Base-by-base conservation (phyloP, 2,329 filamentous ascomycete species). In the Talaromyces sp. region DNA sequence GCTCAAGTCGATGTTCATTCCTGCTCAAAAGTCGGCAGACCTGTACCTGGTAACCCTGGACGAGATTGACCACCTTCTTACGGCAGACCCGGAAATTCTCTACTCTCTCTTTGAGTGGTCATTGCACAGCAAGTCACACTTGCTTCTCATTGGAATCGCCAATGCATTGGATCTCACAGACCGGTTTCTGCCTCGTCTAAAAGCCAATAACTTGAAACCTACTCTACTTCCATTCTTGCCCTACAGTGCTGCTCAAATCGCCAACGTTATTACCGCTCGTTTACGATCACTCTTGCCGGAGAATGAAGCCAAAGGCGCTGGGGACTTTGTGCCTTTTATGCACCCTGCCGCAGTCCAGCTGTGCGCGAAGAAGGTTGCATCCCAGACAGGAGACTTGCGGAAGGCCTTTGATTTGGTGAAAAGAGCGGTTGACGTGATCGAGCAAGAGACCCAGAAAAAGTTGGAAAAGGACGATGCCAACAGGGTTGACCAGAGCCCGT, bases 71-170 rank as follows among this genome's bases (percentile, higher is more conserved):
- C 91, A 96, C 71, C 87, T 99, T 56, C 82, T 99, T 47, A 93
- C 91, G 1, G 82, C 96, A 65, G 93, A 97, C 67, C 80, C 95
- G 62, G 92, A 96, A 67, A 89, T 95, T 59, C 81, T 99, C 15
- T 97, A 98, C 77, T 90, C 87, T 64, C 81, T 99, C n/a, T 97
- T 99, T 68, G 93, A 97, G 73, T 98, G 93, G 93, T 96, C 95
- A 1, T 80, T 99, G 70, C 86, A 91, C 64, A 87, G 87, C 65
- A 85, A 85, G 1, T 97, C 95, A 0, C 86, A 85, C 22, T 86
- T 99, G 5, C 81, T 95, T 39, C 81, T 99, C 19, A 85, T 99
- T 56, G 95, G 95, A 55, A 96, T 99, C 70, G 95, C 95, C 68
- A 99, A 99, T 71, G 95, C 95, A 4, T 82, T 99, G 59, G 95